A percentile compares a stretch with the other conserved stretches of the same genome.
Evolutionary conservation across 2,329 filamentous ascomycete genomes (phyloP).

Genomic region (Sporothrix euskadiensis): DNA sequence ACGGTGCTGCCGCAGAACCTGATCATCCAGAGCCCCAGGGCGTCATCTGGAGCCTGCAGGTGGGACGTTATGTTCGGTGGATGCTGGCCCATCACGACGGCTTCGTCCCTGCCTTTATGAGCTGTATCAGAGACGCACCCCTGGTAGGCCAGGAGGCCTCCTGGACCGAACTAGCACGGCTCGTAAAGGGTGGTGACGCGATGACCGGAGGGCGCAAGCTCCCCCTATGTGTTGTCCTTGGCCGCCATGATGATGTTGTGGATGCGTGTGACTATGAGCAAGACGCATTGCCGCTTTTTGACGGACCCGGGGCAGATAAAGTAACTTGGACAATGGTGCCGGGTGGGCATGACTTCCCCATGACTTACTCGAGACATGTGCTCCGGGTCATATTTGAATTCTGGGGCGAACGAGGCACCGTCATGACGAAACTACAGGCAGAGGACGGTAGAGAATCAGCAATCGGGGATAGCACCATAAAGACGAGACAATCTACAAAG

Average conservation of each 20-base stretch:
- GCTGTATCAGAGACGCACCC: slow-evolving; percentile 56
- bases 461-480: neutral
- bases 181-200: slow-evolving; percentile 31
- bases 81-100: slow-evolving; percentile 57
- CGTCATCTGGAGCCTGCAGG: slow-evolving; percentile 46
- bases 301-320: slow-evolving; percentile 46
- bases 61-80: slow-evolving; percentile 58
- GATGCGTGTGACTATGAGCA: slow-evolving; percentile 50
- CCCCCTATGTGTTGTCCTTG: slow-evolving; percentile 55
- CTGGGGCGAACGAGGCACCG: slow-evolving; percentile 42
- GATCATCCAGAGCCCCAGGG: slow-evolving; percentile 33
- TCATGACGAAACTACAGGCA: slow-evolving; percentile 7
- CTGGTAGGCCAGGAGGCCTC: slow-evolving; percentile 54
- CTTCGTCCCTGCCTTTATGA: slow-evolving; percentile 62
- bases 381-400: slow-evolving; percentile 50
- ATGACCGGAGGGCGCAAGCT: slow-evolving; percentile 34
- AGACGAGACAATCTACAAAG: no score
- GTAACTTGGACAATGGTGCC: slow-evolving; percentile 55
- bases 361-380: slow-evolving; percentile 53
- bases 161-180: slow-evolving; percentile 50
- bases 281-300: slow-evolving; percentile 54
- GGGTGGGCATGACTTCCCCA: slow-evolving; percentile 63
- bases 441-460: slow-evolving; percentile 27
- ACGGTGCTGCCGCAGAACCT: slow-evolving; percentile 31
- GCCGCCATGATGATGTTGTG: slow-evolving; percentile 54